phyloP scores from a whole-genome alignment of 495 filamentous ascomycete genomes.

The Penicillium steckii region DNA sequence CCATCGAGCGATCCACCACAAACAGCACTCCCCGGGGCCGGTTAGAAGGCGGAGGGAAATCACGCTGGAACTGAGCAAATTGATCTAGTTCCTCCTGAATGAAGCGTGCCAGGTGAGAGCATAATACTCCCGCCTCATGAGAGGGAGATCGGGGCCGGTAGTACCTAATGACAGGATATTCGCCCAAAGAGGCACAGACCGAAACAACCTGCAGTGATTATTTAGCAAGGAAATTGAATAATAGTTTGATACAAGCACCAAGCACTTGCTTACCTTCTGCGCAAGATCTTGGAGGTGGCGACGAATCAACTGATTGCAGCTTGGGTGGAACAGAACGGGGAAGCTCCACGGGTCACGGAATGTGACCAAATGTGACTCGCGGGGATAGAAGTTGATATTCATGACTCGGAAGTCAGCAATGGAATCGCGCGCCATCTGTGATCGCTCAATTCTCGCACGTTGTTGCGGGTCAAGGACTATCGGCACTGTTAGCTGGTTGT shows the following conservation, averaged over 20 bases:
- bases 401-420: conserved; percentile 72
- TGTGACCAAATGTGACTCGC: conserved; percentile 87
- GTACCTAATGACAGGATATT: conserved; percentile 89
- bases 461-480: conserved; percentile 55
- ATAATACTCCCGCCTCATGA: conserved; percentile 87
- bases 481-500: conserved; percentile 13
- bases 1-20: conserved; percentile 90
- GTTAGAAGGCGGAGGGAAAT: conserved; percentile 79
- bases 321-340: conserved; percentile 85
- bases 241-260: neutral
- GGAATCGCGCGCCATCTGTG: conserved; percentile 61
- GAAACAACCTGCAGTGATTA: conserved; percentile 67
- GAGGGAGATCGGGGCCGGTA: conserved; percentile 70
- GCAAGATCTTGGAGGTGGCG: conserved; percentile 79
- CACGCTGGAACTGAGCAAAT: conserved; percentile 75
- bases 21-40: conserved; percentile 81
- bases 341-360: conserved; percentile 96
- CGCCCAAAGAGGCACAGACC: conserved; percentile 78
- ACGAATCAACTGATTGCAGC: conserved; percentile 78
- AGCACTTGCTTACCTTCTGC: conserved; percentile 65
- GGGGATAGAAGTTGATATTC: conserved; percentile 82
- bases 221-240: neutral
- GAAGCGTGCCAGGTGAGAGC: conserved; percentile 84
- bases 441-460: conserved; percentile 56
- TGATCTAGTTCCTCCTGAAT: conserved; percentile 86